phyloP scores from a whole-genome alignment of 2,329 filamentous ascomycete species.

The Sordariomycetes sp. region DNA sequence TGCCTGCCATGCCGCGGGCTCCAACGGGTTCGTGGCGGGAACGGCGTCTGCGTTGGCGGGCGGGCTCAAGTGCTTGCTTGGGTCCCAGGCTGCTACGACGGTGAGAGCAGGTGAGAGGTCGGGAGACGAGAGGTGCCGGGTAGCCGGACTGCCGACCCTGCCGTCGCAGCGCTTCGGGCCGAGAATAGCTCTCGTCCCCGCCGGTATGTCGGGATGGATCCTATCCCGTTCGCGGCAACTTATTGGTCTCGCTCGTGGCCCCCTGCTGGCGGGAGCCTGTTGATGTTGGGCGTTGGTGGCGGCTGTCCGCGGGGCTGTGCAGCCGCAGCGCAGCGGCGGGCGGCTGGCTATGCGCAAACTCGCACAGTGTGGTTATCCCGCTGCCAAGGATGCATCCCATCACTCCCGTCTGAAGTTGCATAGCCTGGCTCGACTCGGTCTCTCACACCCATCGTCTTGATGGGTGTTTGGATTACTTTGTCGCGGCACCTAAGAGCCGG shows the following conservation, averaged over 20 bases:
- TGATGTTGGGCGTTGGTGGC: not conserved
- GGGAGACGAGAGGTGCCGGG: not conserved
- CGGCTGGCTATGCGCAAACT: not conserved
- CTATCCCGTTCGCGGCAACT: not conserved
- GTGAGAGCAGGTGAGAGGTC: not conserved
- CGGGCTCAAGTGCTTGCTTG: not conserved
- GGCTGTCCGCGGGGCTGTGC: not conserved
- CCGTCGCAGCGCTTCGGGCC: not conserved
- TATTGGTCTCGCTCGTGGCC: too few species aligned
- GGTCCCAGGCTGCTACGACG: not conserved
- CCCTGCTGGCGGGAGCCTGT: not conserved
- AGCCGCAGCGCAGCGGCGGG: not conserved
- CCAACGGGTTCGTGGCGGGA: not conserved
- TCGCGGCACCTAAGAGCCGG: too few species aligned
- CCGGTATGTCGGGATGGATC: not conserved
- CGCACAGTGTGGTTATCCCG: not conserved
- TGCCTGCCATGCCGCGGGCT: not conserved
- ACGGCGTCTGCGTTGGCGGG: not conserved
- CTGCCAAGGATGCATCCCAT: not conserved
- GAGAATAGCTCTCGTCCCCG: not conserved
- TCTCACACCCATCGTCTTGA: too few species aligned
- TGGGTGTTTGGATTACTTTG: too few species aligned
- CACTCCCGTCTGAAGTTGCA: too few species aligned
- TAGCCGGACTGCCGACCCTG: not conserved
- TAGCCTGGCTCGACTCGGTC: too few species aligned